A percentile compares a stretch with the other conserved stretches of the same genome.
Conservation (phyloP, 2,329 filamentous ascomycete species). For the Colletotrichum lini region DNA sequence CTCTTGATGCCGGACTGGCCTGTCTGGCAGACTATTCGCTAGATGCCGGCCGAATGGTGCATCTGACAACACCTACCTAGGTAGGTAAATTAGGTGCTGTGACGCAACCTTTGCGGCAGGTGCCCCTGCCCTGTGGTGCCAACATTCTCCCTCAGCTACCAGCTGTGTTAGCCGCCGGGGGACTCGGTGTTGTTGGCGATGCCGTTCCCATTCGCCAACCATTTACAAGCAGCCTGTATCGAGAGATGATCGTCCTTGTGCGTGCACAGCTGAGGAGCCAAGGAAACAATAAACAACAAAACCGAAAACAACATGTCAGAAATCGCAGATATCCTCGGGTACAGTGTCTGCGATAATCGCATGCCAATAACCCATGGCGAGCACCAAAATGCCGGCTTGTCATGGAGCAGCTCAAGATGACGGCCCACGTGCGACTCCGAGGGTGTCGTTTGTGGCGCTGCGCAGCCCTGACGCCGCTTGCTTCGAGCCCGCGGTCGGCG, state of each 20-base stretch:
- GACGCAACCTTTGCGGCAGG: not conserved
- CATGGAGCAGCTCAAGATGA: not conserved
- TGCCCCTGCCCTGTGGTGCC: conserved; percentile 4
- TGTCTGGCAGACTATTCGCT: not conserved
- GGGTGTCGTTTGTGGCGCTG: conserved; percentile 23
- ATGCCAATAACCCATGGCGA: not conserved
- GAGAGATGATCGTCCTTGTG: not conserved
- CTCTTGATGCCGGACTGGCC: not conserved
- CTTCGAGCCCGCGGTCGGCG: conserved; percentile 27
- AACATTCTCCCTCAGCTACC: not conserved
- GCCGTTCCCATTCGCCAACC: not conserved
- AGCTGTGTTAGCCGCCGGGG: not conserved
- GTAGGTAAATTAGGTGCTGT: not conserved
- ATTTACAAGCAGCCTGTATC: not conserved
- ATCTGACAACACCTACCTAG: not conserved
- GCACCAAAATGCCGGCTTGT: conserved; percentile 7
- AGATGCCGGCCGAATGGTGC: not conserved
- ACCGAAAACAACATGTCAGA: not conserved
- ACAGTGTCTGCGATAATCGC: not conserved
- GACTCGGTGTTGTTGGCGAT: not conserved
- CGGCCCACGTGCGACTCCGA: not conserved
- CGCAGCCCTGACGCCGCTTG: conserved; percentile 32
- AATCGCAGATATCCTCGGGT: too few species aligned
- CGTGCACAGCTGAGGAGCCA: not conserved
- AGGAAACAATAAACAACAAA: not conserved